These are phyloP conservation scores for Brassica carinata DNA, from an alignment of 345 rosid species.

Conservation along the genomic window DNA sequence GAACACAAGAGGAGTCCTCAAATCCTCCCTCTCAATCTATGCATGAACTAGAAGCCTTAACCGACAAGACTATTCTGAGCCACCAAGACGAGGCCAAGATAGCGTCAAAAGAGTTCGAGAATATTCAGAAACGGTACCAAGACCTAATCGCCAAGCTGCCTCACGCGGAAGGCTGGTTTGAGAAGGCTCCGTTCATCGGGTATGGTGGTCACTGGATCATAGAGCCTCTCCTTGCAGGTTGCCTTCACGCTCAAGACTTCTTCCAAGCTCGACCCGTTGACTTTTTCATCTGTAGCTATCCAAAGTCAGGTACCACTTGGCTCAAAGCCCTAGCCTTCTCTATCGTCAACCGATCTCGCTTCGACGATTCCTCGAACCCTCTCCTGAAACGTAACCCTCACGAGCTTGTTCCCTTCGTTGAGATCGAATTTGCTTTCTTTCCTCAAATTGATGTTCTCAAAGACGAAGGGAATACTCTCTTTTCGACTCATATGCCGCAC, in stretches of 20 bases:
- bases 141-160: slow-evolving; percentile 25
- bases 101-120: slow-evolving; percentile 14
- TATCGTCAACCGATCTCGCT: slow-evolving; percentile 14
- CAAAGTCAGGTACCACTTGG: slow-evolving; percentile 42
- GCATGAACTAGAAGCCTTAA: background rate
- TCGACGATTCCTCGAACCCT: background rate
- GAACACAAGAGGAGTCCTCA: slow-evolving; percentile 10
- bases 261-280: slow-evolving; percentile 24
- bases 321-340: slow-evolving; percentile 36
- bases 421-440: background rate
- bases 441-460: slow-evolving; percentile 14
- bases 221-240: slow-evolving; percentile 14
- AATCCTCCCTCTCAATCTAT: slow-evolving; percentile 10
- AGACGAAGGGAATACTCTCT: slow-evolving; percentile 16
- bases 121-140: slow-evolving; percentile 22
- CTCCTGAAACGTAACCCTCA: slow-evolving; percentile 25
- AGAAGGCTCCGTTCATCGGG: background rate
- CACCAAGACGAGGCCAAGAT: slow-evolving; percentile 1
- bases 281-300: slow-evolving; percentile 29
- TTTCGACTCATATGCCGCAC: slow-evolving; percentile 20
- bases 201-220: slow-evolving; percentile 11
- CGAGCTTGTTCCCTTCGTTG: slow-evolving; percentile 31
- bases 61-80: background rate
- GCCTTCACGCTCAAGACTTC: slow-evolving; percentile 17
- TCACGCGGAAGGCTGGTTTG: slow-evolving; percentile 24